These are phyloP conservation scores for Xylaria arbuscula DNA, from an alignment of 2,329 filamentous ascomycete species.

Conservation along the genomic window DNA sequence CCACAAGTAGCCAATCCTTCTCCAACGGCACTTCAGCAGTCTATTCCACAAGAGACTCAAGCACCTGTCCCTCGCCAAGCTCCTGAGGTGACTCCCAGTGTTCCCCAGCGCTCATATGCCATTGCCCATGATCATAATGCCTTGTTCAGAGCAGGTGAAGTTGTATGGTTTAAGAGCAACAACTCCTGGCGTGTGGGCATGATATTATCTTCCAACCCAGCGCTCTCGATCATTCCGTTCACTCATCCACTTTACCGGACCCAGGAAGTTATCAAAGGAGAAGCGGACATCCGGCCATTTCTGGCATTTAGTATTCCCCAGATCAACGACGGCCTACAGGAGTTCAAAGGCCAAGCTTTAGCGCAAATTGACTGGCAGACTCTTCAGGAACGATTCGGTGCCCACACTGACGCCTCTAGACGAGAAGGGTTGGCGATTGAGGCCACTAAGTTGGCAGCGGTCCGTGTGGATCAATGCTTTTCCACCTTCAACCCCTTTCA, in stretches of 20 bases:
- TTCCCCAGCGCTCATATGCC: constrained; percentile 17
- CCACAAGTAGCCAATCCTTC: constrained; percentile 5
- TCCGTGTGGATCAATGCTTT: constrained; percentile 61
- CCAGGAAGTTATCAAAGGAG: constrained; percentile 53
- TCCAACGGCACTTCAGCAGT: constrained; percentile 5
- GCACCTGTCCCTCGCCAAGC: constrained; percentile 9
- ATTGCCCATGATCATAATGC: constrained; percentile 41
- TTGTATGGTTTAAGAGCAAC: constrained; percentile 63
- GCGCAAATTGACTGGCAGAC: constrained; percentile 58
- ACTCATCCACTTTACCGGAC: constrained; percentile 55
- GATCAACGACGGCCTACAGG: constrained; percentile 50
- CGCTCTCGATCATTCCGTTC: constrained; percentile 54
- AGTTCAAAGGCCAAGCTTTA: constrained; percentile 55
- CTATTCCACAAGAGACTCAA: constrained; percentile 21
- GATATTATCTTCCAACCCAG: constrained; percentile 46
- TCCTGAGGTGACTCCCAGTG: neutral
- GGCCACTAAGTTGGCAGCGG: constrained; percentile 63
- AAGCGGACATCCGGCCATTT: constrained; percentile 61
- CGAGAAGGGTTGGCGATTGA: constrained; percentile 59
- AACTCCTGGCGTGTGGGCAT: constrained; percentile 62
- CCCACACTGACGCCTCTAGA: constrained; percentile 52
- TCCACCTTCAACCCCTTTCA: constrained; percentile 59
- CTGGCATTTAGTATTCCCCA: constrained; percentile 63
- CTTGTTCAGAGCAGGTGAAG: constrained; percentile 61
- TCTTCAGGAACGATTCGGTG: constrained; percentile 47